phyloP scores from a whole-genome alignment of 768 basidiomycete genomes.

The Lactarius tabidus region DNA sequence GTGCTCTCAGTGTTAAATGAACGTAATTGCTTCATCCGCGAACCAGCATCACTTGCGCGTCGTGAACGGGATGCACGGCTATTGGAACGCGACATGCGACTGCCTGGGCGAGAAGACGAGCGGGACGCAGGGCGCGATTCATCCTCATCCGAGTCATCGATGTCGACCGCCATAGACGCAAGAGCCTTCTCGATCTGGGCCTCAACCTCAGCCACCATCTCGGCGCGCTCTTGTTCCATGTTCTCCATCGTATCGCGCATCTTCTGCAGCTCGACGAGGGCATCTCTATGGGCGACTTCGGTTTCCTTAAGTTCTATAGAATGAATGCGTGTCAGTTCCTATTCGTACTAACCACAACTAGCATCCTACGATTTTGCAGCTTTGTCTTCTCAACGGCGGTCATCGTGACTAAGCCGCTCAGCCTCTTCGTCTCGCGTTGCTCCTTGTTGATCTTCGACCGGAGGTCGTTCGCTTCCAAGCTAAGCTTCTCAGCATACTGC shows the following conservation, averaged over 20 bases:
- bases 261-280: conserved; percentile 70
- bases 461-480: conserved; percentile 79
- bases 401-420: conserved; percentile 73
- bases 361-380: conserved; percentile 67
- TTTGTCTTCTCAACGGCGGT: conserved; percentile 76
- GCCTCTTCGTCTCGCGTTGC: conserved; percentile 79
- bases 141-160: conserved; percentile 72
- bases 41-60: conserved; percentile 55
- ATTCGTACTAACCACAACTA: neutral
- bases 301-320: conserved; percentile 74
- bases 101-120: conserved; percentile 15
- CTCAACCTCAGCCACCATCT: conserved; percentile 92
- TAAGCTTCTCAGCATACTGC: conserved; percentile 88
- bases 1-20: conserved; percentile 80
- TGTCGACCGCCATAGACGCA: conserved; percentile 77
- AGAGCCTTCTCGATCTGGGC: conserved; percentile 86
- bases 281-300: conserved; percentile 75
- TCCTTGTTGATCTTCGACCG: conserved; percentile 87
- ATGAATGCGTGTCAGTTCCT: neutral
- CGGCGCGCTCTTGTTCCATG: conserved; percentile 83
- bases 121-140: conserved; percentile 50
- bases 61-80: conserved; percentile 62
- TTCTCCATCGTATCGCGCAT: conserved; percentile 84
- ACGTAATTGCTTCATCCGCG: conserved; percentile 49
- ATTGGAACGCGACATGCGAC: conserved; percentile 29